Conservation (phyloP, 2,329 filamentous ascomycete species). For the Xylariaceae sp. region DNA sequence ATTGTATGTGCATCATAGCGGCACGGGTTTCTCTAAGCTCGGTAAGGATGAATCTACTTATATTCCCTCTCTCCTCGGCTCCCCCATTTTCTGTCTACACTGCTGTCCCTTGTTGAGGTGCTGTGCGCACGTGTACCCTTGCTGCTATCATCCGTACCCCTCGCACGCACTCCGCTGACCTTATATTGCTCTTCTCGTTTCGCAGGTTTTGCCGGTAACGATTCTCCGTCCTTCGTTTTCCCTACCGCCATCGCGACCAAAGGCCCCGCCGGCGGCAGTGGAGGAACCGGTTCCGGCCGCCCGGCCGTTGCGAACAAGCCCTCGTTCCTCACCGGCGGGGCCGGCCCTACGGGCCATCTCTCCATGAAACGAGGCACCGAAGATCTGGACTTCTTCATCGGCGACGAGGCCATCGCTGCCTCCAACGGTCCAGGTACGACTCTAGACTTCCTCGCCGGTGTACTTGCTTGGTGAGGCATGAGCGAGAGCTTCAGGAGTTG, state of each 20-base stretch:
- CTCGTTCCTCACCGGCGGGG: constrained; percentile 86
- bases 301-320: constrained; percentile 92
- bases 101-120: background rate
- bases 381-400: constrained; percentile 97
- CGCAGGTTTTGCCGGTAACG: constrained; percentile 94
- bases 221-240: constrained; percentile 98
- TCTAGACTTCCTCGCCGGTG: constrained; percentile 1
- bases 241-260: constrained; percentile 98
- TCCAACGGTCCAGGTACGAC: constrained; percentile 69
- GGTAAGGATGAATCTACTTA: constrained; percentile 52
- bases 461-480: background rate
- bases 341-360: constrained; percentile 74
- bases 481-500: constrained; percentile 13
- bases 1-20: constrained; percentile 53
- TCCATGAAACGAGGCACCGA: constrained; percentile 92
- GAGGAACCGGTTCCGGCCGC: constrained; percentile 76
- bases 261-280: constrained; percentile 62
- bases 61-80: constrained; percentile 1
- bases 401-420: constrained; percentile 86
- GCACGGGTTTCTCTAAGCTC: constrained; percentile 98
- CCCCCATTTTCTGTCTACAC: background rate
- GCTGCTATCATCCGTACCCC: background rate
- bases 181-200: constrained; percentile 19
- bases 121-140: background rate
- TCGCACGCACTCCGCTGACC: constrained; percentile 16